Conservation (phyloP, 306 rosid species). For the Rosa lucieae region DNA sequence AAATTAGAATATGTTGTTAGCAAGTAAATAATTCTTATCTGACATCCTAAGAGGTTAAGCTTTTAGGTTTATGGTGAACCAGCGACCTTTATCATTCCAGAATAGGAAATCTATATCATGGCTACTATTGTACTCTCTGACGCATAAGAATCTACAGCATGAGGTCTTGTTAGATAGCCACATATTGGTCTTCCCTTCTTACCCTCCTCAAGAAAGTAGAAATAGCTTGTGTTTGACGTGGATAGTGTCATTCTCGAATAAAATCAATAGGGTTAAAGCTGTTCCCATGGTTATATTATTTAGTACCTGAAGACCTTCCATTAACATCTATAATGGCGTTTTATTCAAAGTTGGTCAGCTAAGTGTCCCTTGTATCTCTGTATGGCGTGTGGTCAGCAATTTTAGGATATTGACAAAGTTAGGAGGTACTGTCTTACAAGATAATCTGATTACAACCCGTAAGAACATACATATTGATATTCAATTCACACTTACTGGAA, state of each 20-base stretch:
- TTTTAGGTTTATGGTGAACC: background rate
- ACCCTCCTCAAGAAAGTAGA: background rate
- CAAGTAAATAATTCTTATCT: background rate
- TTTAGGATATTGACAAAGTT: background rate
- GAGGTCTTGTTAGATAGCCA: background rate
- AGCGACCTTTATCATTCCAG: background rate
- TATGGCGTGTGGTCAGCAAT: background rate
- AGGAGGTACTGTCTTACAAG: background rate
- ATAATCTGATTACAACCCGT: background rate
- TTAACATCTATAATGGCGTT: background rate
- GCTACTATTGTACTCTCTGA: background rate
- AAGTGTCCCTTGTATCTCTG: background rate
- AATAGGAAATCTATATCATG: background rate
- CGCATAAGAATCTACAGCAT: background rate
- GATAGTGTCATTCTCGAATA: background rate
- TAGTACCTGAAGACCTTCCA: background rate
- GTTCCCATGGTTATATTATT: background rate
- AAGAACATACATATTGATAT: background rate
- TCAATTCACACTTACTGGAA: too few species aligned
- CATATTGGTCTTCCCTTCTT: background rate
- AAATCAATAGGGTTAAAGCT: background rate
- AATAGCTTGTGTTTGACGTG: background rate
- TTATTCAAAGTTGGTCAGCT: slow-evolving; percentile 1
- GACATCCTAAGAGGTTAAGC: background rate
- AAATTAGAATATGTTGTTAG: background rate